A percentile compares a stretch with the other conserved stretches of the same genome.
These are phyloP conservation scores for Petrea volubilis DNA, from an alignment of 257 asterid genomes.

Conservation along the genomic window DNA sequence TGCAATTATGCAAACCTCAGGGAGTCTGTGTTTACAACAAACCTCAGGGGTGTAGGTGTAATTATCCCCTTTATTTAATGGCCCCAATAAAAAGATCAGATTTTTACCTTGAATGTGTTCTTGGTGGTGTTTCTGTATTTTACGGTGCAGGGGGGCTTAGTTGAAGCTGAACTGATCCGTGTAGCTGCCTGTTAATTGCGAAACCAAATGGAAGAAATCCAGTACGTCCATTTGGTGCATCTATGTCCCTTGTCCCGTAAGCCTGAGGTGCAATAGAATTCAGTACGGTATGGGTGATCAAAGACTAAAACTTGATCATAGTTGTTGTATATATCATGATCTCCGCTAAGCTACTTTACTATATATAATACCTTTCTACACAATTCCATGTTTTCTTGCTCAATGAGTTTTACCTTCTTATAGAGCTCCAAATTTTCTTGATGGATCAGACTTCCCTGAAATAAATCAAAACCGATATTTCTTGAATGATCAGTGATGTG, in stretches of 20 bases:
- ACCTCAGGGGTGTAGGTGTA: too few species aligned
- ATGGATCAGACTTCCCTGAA: constrained; percentile 70
- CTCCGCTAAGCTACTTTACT: background rate
- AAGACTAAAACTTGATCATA: too few species aligned
- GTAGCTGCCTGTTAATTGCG: constrained; percentile 23
- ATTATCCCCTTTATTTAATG: too few species aligned
- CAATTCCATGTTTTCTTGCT: constrained; percentile 51
- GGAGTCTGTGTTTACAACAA: too few species aligned
- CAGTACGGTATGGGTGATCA: too few species aligned
- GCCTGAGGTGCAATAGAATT: constrained; percentile 41
- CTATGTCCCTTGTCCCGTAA: constrained; percentile 44
- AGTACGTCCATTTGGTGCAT: constrained; percentile 31
- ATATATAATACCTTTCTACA: constrained; percentile 41
- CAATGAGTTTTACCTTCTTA: constrained; percentile 68
- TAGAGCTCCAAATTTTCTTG: constrained; percentile 78
- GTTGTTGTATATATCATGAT: background rate
- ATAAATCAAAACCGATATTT: background rate
- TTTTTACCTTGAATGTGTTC: constrained; percentile 47
- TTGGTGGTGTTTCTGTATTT: constrained; percentile 22
- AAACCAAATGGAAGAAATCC: constrained; percentile 35
- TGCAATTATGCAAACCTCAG: too few species aligned
- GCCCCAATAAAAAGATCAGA: too few species aligned
- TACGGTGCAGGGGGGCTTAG: constrained; percentile 55
- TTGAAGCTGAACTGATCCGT: constrained; percentile 52
- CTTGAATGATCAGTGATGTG: background rate